phyloP scores from a whole-genome alignment of 1,139 yeast species.

The Candida frijolesensis region DNA sequence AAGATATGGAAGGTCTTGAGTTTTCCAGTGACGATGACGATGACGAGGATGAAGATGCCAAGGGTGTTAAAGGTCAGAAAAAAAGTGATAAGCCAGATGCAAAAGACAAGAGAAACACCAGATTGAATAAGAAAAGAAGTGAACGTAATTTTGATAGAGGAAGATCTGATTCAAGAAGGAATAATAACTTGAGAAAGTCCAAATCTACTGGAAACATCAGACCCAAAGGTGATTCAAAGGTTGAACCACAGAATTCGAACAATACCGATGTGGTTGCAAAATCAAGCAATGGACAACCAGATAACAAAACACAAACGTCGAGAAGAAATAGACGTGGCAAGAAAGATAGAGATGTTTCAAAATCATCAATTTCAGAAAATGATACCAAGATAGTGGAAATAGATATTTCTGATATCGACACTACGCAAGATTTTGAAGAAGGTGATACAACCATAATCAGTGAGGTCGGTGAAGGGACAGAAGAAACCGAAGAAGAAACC shows the following conservation, averaged over 20 bases:
- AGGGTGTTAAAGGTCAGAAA: too few species aligned
- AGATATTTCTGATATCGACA: not conserved
- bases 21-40: slow-evolving; percentile 27
- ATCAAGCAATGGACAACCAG: not conserved
- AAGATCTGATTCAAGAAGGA: not conserved
- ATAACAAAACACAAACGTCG: too few species aligned
- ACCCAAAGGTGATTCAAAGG: not conserved
- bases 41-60: not conserved
- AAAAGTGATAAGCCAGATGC: not conserved
- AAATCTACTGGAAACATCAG: not conserved
- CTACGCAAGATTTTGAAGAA: not conserved
- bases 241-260: not conserved
- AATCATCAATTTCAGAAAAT: not conserved
- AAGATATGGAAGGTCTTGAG: slow-evolving; percentile 27
- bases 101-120: slow-evolving; percentile 1
- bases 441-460: not conserved
- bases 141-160: not conserved
- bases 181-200: slow-evolving; percentile 1
- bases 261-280: not conserved
- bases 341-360: too few species aligned
- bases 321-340: too few species aligned
- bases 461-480: slow-evolving; percentile 2
- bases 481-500: slow-evolving; percentile 4
- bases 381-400: not conserved
- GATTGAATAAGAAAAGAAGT: slow-evolving; percentile 5